Evolutionary conservation across 352 stramenopile genomes (phyloP).

Genomic region (Plasmopara muralis): DNA sequence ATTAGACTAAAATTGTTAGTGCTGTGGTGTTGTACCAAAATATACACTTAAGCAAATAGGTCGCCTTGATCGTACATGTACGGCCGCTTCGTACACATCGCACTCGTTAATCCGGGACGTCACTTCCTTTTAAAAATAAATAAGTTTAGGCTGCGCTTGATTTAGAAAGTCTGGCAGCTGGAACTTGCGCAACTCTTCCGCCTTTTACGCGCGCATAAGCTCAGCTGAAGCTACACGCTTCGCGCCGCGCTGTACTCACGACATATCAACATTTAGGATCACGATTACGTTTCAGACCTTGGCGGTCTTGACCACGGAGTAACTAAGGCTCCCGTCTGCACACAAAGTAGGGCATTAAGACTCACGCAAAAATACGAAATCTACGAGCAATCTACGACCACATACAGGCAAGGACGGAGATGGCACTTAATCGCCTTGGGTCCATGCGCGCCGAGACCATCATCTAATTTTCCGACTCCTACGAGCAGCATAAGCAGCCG

Average conservation of each 20-base stretch:
- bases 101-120: not conserved
- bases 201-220: too few relatives aligned
- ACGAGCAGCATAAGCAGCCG: not conserved
- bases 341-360: not conserved
- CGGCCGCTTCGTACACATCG: not conserved
- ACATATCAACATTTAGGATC: not conserved
- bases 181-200: too few relatives aligned
- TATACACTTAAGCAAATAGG: slow-evolving; percentile 8
- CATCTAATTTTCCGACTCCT: slow-evolving; percentile 46
- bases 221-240: too few relatives aligned
- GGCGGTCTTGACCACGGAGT: slow-evolving; percentile 20
- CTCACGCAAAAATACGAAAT: too few relatives aligned
- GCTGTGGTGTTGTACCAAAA: slow-evolving; percentile 8
- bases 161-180: not conserved
- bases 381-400: slow-evolving; percentile 1
- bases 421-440: slow-evolving; percentile 26
- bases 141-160: not conserved
- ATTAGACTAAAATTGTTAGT: not conserved
- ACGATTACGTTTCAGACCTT: slow-evolving; percentile 14
- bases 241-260: not conserved
- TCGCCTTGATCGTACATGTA: not conserved
- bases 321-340: slow-evolving; percentile 36
- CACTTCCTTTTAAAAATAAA: not conserved
- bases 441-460: slow-evolving; percentile 35
- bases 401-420: slow-evolving; percentile 45